phyloP scores from a whole-genome alignment of 2,329 filamentous ascomycete species.

The Macrophomina pseudophaseolina region DNA sequence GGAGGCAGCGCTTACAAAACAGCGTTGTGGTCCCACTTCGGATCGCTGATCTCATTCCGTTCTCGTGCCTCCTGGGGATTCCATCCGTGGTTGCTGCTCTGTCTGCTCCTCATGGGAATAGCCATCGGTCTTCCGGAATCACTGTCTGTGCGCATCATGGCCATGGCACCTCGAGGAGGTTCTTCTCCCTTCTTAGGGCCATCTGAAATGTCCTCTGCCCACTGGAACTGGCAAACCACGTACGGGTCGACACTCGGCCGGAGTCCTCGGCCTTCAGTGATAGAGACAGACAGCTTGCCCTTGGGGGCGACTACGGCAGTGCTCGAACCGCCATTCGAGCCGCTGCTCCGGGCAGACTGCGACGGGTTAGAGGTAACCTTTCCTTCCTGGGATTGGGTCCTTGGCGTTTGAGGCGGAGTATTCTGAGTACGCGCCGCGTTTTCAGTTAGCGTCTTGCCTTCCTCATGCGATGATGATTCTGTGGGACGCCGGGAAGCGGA shows the following conservation, averaged over 20 bases:
- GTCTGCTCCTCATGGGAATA: constrained; percentile 94
- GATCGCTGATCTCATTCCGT: constrained; percentile 75
- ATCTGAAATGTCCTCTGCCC: constrained; percentile 93
- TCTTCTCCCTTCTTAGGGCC: constrained; percentile 71
- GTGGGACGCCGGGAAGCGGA: constrained; percentile 51
- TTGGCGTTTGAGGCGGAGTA: constrained; percentile 86
- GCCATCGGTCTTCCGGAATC: constrained; percentile 86
- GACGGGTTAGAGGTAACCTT: constrained; percentile 53
- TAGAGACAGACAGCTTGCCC: constrained; percentile 88
- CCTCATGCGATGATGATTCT: constrained; percentile 68
- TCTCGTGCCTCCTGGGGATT: constrained; percentile 56
- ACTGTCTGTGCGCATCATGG: constrained; percentile 71
- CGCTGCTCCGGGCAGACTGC: constrained; percentile 50
- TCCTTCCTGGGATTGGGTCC: constrained; percentile 76
- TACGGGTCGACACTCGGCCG: constrained; percentile 87
- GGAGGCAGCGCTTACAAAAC: constrained; percentile 73
- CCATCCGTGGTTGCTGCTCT: constrained; percentile 93
- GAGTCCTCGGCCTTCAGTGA: constrained; percentile 82
- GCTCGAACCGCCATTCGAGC: constrained; percentile 45
- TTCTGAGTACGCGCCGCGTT: constrained; percentile 67
- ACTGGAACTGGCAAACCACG: constrained; percentile 94
- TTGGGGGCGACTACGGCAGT: constrained; percentile 74
- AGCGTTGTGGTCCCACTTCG: constrained; percentile 94
- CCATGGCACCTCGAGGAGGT: constrained; percentile 47
- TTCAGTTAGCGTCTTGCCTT: constrained; percentile 88